Evolutionary conservation across 2,329 filamentous ascomycete genomes (phyloP), one percentile per base, ranked within the genome.

Genomic region (Trichoderma atroviride): DNA sequence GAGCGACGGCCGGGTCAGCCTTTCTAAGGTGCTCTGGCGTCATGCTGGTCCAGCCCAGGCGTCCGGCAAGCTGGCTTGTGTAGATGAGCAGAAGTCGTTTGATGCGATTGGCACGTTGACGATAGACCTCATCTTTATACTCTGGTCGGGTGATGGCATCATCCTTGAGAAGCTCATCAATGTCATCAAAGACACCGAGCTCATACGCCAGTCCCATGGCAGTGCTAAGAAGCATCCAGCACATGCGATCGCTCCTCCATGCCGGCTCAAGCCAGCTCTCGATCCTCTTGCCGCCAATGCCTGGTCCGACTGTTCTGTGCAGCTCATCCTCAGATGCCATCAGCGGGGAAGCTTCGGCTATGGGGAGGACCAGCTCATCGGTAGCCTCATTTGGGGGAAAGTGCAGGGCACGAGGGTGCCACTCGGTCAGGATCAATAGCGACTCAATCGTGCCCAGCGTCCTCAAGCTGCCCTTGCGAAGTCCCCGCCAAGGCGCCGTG

Each of bases 251-350:
- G 72, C 91, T 93, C 74, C 95, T 87, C 93, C 95, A 97, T 10
- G 93, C 95, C 2, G 96, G 96, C 79, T 99, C 96, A 4, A 98
- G 88, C 93, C 96, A 98, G 78, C 93, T 95, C 77, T 97, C 94
- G 72, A 97, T 96, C 33, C 94, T 86, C 78, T 92, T 91, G 11
- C 93, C 93, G 56, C 93, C 92, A 24, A 93, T 87, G n/a, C 88
- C 88, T 35, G 86, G 86, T 4, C 79, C 79, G 4, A 78, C 70
- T 4, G 75, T 76, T 24, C 74, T 76, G 7, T 71, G 74, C 27
- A 74, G 72, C n/a, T 81, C 78, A 27, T 78, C 78, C 29, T 78
- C 77, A 7, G 76, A 70, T 79, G 81, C 81, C 64, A 81, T 79
- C 14, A 78, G 75, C 29, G 83, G 81, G 5, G 73, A 83, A 6